Percentiles rank a stretch among this genome's conserved stretches.
These are phyloP conservation scores for Fomitopsis pinicola DNA, from an alignment of 1,284 basidiomycete genomes.

Conservation along the genomic window DNA sequence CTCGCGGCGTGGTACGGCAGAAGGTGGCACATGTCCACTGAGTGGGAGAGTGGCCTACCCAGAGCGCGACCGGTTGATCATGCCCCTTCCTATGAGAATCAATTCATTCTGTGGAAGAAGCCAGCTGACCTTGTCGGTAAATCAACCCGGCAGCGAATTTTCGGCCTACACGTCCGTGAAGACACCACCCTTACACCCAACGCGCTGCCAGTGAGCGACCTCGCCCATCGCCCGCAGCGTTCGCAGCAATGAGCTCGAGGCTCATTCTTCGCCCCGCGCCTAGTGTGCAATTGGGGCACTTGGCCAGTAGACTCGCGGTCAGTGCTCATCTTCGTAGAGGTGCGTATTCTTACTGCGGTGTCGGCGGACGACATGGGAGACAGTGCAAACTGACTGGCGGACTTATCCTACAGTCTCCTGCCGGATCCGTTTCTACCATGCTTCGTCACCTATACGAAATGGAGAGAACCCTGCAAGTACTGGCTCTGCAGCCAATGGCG, in stretches of 20 bases:
- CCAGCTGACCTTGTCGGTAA: conserved; percentile 6
- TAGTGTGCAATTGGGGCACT: background rate
- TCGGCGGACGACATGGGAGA: background rate
- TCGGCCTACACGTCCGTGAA: background rate
- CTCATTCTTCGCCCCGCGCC: background rate
- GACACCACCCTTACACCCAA: background rate
- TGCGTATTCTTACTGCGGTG: background rate
- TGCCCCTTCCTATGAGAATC: conserved; percentile 1
- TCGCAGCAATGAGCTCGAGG: conserved; percentile 4
- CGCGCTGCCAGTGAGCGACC: background rate
- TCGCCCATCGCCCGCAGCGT: background rate
- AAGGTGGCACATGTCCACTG: background rate
- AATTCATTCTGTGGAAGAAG: background rate
- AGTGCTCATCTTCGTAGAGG: conserved; percentile 1
- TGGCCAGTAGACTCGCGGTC: conserved; percentile 1
- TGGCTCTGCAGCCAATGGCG: conserved; percentile 10
- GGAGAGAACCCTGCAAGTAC: conserved; percentile 15
- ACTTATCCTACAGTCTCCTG: conserved; percentile 16
- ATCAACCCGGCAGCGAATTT: background rate
- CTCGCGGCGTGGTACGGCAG: background rate
- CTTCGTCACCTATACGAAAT: conserved; percentile 15
- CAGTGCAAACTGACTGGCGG: background rate
- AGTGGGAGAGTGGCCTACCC: conserved; percentile 1
- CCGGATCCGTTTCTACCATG: conserved; percentile 22
- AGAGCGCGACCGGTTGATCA: conserved; percentile 8